Evolutionary conservation across 257 asterid genomes (phyloP), one percentile per base, ranked within the genome.

Genomic region (Capsicum baccatum): DNA sequence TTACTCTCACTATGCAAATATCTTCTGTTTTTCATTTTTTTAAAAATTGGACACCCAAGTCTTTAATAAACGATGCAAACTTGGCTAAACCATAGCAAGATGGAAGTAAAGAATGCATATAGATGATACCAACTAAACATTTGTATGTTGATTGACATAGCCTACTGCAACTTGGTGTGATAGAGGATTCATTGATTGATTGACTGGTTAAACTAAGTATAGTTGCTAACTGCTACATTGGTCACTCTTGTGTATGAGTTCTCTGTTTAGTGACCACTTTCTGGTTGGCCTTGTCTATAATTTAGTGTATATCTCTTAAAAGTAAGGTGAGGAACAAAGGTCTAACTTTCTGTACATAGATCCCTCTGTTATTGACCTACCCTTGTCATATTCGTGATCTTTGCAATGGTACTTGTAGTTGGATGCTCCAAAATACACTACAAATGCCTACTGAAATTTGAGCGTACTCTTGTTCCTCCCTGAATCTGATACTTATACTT

Each of bases 401-500:
- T 64, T 17, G 26, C 33, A 69, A 69, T 39, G 78, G 78, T 69
- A 7, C 78, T 15, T 39, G 44, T 39, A 39, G 44, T 39, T 69
- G 54, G 21, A 69, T 69, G 33, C 26, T 69, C 55, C 78, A 69
- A 69, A 69, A 37, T 68, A 68, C 26, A 39, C 8, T 39, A 6
- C 78, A 69, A 69, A 17, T 16, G 78, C 78, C 33, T 69, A 69
- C 54, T 15, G 52, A 8, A 69, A 69, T 69, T 69, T 69, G 33
- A 64, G 3, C 3, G 21, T 15, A 15, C 21, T 69, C 54, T 14
- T 69, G 16, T 10, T 15, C 55, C n/a, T 70, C 17, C 8, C 37
- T 17, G 79, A 42, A 70, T 42, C 57, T 44, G 57, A 70, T 44
- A 17, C 33, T 70, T 70, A 35, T 70, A 70, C 57, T 70, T 17